Conservation (phyloP, 306 rosid genomes). For the Geum urbanum region DNA sequence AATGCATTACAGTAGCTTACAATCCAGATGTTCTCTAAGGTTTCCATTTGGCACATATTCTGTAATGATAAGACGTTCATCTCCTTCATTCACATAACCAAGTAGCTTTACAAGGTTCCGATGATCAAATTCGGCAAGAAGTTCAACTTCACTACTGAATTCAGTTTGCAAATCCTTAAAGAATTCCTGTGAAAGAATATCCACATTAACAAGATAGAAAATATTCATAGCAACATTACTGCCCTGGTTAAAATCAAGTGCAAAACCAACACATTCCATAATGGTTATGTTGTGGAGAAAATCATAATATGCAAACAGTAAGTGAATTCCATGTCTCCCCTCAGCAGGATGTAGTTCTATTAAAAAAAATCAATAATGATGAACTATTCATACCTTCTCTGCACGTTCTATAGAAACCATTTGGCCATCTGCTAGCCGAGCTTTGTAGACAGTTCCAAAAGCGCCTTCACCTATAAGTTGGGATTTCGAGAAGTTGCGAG, state of each 20-base stretch:
- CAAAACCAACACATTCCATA: neutral
- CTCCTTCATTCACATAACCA: conserved; percentile 74
- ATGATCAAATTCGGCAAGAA: conserved; percentile 92
- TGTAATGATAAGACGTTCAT: conserved; percentile 81
- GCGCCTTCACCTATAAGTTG: conserved; percentile 83
- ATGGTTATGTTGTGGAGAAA: neutral
- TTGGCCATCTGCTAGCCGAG: conserved; percentile 67
- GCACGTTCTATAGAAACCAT: conserved; percentile 88
- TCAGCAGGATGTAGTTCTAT: neutral
- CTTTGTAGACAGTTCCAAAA: conserved; percentile 94
- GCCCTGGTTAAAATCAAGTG: neutral
- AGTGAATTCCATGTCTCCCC: neutral
- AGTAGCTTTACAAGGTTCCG: conserved; percentile 90
- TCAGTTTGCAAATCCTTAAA: conserved; percentile 73
- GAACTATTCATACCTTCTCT: conserved; percentile 51
- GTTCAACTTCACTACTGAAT: conserved; percentile 79
- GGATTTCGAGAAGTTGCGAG: conserved; percentile 77
- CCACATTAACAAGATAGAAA: neutral
- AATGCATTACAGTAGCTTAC: conserved; percentile 43
- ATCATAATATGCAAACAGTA: neutral
- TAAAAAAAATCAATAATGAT: neutral
- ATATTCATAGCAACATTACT: neutral
- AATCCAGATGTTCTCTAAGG: conserved; percentile 95
- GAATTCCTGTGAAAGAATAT: conserved; percentile 52
- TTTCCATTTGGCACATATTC: conserved; percentile 87